These are phyloP conservation scores for Bryum argenteum DNA, from an alignment of 225 moss, liverwort and hornwort genomes.

Conservation along the genomic window DNA sequence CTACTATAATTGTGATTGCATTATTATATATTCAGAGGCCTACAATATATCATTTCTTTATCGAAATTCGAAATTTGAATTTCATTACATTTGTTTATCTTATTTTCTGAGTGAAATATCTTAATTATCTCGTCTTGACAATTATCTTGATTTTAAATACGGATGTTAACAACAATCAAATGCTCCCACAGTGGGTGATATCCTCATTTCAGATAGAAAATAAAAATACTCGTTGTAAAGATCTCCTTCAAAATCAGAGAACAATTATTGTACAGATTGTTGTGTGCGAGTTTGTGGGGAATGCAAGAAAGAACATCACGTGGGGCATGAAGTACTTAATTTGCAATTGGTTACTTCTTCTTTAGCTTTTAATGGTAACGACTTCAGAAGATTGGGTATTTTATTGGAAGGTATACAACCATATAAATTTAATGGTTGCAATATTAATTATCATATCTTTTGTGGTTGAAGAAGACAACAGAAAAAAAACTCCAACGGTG, in stretches of 20 bases:
- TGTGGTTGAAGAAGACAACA: neutral
- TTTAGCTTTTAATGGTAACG: conserved; percentile 12
- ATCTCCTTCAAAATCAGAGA: neutral
- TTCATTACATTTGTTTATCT: too few relatives aligned
- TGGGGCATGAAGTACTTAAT: neutral
- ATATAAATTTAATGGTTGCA: neutral
- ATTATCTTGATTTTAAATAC: neutral
- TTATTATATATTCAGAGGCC: too few relatives aligned
- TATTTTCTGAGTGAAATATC: too few relatives aligned
- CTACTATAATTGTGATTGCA: too few relatives aligned
- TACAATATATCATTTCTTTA: too few relatives aligned
- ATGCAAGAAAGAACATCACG: neutral
- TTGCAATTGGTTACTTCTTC: neutral
- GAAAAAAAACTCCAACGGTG: too few relatives aligned
- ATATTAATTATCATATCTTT: neutral
- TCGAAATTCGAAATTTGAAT: too few relatives aligned
- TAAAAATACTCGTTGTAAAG: neutral
- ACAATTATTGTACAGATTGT: neutral
- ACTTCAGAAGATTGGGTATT: neutral
- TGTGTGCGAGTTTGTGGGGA: neutral
- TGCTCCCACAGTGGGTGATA: conserved; percentile 4
- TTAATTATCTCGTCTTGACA: too few relatives aligned
- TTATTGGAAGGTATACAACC: neutral
- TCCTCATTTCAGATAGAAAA: neutral
- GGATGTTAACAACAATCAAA: too few relatives aligned